Conservation (phyloP, 2,329 filamentous ascomycete species). For the Pleochaeta shiraiana region DNA sequence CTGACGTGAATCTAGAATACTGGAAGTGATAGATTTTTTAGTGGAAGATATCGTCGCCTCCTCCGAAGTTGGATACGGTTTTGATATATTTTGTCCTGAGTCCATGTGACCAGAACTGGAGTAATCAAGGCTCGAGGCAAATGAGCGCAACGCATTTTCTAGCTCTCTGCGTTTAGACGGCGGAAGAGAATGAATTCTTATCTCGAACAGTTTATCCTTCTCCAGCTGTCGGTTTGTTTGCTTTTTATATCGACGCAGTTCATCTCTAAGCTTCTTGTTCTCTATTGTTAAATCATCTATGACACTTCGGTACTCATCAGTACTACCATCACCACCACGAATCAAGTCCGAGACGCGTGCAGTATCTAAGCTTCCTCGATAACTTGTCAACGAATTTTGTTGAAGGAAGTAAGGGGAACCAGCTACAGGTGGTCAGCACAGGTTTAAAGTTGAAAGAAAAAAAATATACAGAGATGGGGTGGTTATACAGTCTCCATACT, state of each 20-base stretch:
- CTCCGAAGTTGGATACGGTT: background rate
- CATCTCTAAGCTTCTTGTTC: conserved; percentile 57
- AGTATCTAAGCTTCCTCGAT: conserved; percentile 4
- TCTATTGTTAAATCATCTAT: conserved; percentile 76
- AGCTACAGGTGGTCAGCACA: conserved; percentile 7
- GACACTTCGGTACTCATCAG: conserved; percentile 61
- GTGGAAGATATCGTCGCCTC: background rate
- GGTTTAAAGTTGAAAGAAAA: conserved; percentile 3
- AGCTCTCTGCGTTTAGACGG: conserved; percentile 54
- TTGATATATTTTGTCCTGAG: background rate
- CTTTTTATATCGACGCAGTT: conserved; percentile 48
- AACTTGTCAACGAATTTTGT: conserved; percentile 7
- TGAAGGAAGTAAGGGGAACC: conserved; percentile 14
- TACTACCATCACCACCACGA: conserved; percentile 20
- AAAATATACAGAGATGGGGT: background rate
- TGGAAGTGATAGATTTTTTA: background rate
- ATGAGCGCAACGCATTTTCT: conserved; percentile 49
- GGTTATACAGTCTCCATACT: conserved; percentile 13
- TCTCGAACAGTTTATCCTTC: conserved; percentile 62
- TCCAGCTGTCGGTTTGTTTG: conserved; percentile 42
- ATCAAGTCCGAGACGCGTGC: background rate
- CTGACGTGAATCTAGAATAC: background rate
- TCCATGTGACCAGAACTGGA: background rate
- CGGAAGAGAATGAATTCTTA: conserved; percentile 54
- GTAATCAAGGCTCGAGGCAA: conserved; percentile 26